A percentile compares a stretch with the other conserved stretches of the same genome.
These are phyloP conservation scores for Ogataea methylovora DNA, from an alignment of 805 yeast species.

Conservation along the genomic window DNA sequence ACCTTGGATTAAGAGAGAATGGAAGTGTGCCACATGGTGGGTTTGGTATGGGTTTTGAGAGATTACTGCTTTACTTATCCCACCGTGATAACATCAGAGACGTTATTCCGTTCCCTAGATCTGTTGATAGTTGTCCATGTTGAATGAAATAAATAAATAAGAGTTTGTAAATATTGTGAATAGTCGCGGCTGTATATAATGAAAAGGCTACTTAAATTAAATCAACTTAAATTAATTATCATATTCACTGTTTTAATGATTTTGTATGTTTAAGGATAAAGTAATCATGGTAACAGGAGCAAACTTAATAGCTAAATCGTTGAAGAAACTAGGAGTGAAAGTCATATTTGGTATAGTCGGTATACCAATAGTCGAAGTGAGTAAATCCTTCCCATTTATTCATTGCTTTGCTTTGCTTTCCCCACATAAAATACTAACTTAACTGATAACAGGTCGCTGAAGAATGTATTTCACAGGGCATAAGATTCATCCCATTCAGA, in stretches of 20 bases:
- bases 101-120: constrained; percentile 80
- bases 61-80: constrained; percentile 66
- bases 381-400: constrained; percentile 5
- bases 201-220: no score
- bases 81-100: constrained; percentile 80
- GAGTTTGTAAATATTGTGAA: no score
- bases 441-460: constrained; percentile 39
- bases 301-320: constrained; percentile 37
- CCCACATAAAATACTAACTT: constrained; percentile 1
- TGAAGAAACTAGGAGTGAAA: constrained; percentile 43
- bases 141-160: no score
- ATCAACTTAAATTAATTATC: no score
- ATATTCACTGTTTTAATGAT: no score
- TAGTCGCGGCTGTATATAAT: no score
- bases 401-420: not conserved
- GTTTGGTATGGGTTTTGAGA: constrained; percentile 90
- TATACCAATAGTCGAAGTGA: constrained; percentile 61
- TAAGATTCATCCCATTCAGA: constrained; percentile 52
- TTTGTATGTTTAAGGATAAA: no score
- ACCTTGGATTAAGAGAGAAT: constrained; percentile 58
- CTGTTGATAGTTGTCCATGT: constrained; percentile 46
- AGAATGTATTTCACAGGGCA: constrained; percentile 43
- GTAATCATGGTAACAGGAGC: constrained; percentile 36
- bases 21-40: constrained; percentile 96
- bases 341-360: constrained; percentile 68